Base-by-base conservation (phyloP, 2,329 filamentous ascomycete genomes). In the Polychaeton citri region DNA sequence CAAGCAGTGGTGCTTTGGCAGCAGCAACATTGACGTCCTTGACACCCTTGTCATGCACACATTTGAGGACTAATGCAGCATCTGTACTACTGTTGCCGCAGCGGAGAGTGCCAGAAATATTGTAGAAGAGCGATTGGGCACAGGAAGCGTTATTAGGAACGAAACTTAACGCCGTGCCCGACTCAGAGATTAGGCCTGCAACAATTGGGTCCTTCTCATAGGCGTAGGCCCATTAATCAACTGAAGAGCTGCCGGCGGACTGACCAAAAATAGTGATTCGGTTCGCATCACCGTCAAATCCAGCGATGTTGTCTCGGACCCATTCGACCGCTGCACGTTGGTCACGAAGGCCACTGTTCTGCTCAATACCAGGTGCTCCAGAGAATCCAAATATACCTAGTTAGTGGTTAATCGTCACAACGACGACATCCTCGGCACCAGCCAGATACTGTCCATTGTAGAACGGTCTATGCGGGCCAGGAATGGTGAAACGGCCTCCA, bases 241-340 rank as follows among this genome's bases (percentile, higher is more conserved):
- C 42, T 3, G 50, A 46, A 8, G 41, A 37, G 2, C 40, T 44
- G 3, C 53, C 52, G 3, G 51, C 49, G 2, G 45, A 49, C 35
- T 55, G 46, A 1, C 52, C 53, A 36, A 45, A 54, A 19, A 54
- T 33, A 6, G 43, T 42, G 24, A 55, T 51, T 6, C 34, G 33
- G 1, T 32, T 32, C 1, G 49, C 38, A 21, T 52, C 64, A 12
- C 71, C 71, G 13, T 68, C 68, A 42, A 74, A 74, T 1, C 53
- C 50, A 6, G 47, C 59, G 17, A 72, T 66, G 45, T 73, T 71
- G 30, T 63, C 55, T 3, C 56, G 56, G 0, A 69, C 51, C 70
- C 70, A 74, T 49, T 72, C 63, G 0, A 73, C 47, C 0, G 66
- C 68, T 10, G 62, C 44, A 2, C 71, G 61, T 44, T 75, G 71